Base-by-base conservation (phyloP, 139 green algal genomes). In the Coccomyxa sp. region DNA sequence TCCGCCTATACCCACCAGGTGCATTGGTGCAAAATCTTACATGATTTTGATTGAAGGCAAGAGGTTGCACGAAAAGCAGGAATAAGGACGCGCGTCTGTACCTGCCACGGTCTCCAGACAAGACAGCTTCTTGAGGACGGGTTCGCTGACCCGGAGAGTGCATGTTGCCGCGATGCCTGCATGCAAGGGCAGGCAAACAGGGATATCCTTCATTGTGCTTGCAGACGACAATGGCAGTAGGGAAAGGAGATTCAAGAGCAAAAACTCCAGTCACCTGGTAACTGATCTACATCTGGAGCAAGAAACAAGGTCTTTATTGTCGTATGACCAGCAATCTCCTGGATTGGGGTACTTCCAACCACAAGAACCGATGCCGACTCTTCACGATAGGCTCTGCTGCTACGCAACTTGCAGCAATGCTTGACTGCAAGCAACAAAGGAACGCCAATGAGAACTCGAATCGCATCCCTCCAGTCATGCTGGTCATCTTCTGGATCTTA, bases 351-450 rank as follows among this genome's bases (percentile, higher is more conserved):
- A 21, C 57, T 13, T 1, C 92, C 91, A 13, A 84, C 76, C 13
- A 96, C 75, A 45, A 96, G 77, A 45, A 87, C 85, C 0, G 74
- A 76, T 11, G 87, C 76, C 58, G 76, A 25, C 76, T 89, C 80
- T 27, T 86, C 58, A 0, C 93, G 82, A 82, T 95, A 94, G 1
- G 77, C 45, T 15, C 31, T 80, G 15, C 58, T 87, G 9, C 80
- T 88, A 7, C 92, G 85, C 79, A 96, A 85, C 81, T 89, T 90
- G 13, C 92, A 87, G 58, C 86, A 93, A 83, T 96, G 93, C 87
- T 95, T 96, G 15, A 96, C 91, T 90, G 84, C 76, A 81, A 58
- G 58, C 51, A 58, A 45, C 38, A 51, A 11, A n/a, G 3, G 38
- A 51, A 3, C 7, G 38, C 38, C 38, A 51, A 7, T 51, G 38